Evolutionary conservation across 805 yeast genomes (phyloP).

Genomic region (Alloascoidea hylecoeti): DNA sequence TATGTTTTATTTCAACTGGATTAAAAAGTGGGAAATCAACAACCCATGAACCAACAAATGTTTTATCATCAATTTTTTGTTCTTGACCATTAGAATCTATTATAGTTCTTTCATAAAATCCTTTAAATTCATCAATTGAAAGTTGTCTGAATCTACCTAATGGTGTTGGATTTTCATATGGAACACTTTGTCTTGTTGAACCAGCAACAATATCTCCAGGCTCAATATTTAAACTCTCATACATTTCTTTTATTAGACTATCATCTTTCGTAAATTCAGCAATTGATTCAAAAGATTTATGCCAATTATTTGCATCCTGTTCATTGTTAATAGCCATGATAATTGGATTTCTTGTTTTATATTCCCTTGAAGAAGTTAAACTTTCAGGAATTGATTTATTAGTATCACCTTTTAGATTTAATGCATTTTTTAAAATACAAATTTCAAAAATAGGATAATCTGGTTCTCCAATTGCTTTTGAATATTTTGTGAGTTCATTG

Average conservation of each 20-base stretch:
- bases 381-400: slow-evolving; percentile 11
- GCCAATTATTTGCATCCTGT: slow-evolving; percentile 29
- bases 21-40: slow-evolving; percentile 87
- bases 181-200: slow-evolving; percentile 50
- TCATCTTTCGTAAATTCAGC: slow-evolving; percentile 17
- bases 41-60: slow-evolving; percentile 44
- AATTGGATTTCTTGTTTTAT: slow-evolving; percentile 43
- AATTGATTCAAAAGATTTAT: slow-evolving; percentile 15
- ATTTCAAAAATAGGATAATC: slow-evolving; percentile 65
- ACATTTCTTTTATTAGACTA: slow-evolving; percentile 13
- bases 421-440: slow-evolving; percentile 42
- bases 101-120: slow-evolving; percentile 28
- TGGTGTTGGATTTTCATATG: slow-evolving; percentile 94
- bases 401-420: slow-evolving; percentile 18
- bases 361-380: slow-evolving; percentile 23
- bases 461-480: slow-evolving; percentile 19
- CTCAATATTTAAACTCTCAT: slow-evolving; percentile 24
- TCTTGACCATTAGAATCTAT: slow-evolving; percentile 7
- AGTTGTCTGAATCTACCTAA: slow-evolving; percentile 75
- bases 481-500: slow-evolving; percentile 27
- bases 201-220: slow-evolving; percentile 69
- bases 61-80: slow-evolving; percentile 5
- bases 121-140: slow-evolving; percentile 41
- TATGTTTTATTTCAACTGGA: slow-evolving; percentile 37
- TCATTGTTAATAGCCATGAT: slow-evolving; percentile 34